Evolutionary conservation across 1,284 basidiomycete species (phyloP).

Genomic region (Coniophora puteana): DNA sequence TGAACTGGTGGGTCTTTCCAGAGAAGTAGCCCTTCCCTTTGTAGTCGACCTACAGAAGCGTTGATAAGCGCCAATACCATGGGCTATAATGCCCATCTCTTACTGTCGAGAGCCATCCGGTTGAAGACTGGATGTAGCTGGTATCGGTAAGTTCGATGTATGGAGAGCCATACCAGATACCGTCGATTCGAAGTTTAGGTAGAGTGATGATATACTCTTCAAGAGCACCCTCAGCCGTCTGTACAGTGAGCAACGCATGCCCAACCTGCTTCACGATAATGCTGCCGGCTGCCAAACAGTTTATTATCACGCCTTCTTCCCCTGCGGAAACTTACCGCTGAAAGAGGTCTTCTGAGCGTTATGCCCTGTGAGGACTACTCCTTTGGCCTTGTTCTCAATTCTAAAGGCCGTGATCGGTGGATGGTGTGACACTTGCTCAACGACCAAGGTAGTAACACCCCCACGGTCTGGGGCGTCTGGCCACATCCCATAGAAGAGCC

Average conservation of each 20-base stretch:
- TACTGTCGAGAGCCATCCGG: slow-evolving; percentile 66
- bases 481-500: slow-evolving; percentile 92
- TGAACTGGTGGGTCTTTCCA: slow-evolving; percentile 92
- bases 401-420: slow-evolving; percentile 86
- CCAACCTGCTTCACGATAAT: slow-evolving; percentile 95
- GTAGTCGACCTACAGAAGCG: slow-evolving; percentile 69
- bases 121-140: slow-evolving; percentile 81
- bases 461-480: slow-evolving; percentile 77
- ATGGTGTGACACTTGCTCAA: slow-evolving; percentile 98
- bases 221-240: slow-evolving; percentile 49
- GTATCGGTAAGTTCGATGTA: slow-evolving; percentile 90
- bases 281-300: slow-evolving; percentile 57
- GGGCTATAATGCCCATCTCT: slow-evolving; percentile 10
- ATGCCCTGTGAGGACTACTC: slow-evolving; percentile 82
- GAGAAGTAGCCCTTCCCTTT: slow-evolving; percentile 95
- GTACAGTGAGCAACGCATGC: slow-evolving; percentile 82
- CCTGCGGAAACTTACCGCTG: slow-evolving; percentile 47
- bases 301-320: slow-evolving; percentile 3
- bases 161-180: slow-evolving; percentile 62
- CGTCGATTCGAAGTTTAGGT: slow-evolving; percentile 70
- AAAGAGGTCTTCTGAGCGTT: slow-evolving; percentile 97
- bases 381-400: slow-evolving; percentile 82
- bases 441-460: slow-evolving; percentile 74
- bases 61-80: not conserved
- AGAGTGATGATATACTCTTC: slow-evolving; percentile 92